A percentile compares a stretch with the other conserved stretches of the same genome.
These are phyloP conservation scores for Penicillium sp. DNA, from an alignment of 2,329 filamentous ascomycete species.

Conservation along the genomic window DNA sequence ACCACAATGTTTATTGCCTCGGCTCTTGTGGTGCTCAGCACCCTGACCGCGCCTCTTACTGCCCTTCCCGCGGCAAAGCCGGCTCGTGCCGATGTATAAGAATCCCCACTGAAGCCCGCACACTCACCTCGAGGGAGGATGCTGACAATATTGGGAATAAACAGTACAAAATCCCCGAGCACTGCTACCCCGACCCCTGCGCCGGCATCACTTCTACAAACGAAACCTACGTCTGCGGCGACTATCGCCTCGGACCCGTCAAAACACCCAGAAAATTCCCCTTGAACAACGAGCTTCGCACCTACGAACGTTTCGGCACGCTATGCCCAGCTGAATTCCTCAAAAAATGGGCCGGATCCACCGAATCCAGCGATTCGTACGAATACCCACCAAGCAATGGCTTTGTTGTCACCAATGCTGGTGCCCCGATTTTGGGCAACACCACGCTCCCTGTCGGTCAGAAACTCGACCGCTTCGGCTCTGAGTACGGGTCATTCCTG, in stretches of 20 bases:
- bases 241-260: slow-evolving; percentile 39
- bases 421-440: slow-evolving; percentile 42
- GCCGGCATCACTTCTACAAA: slow-evolving; percentile 32
- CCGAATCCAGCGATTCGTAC: slow-evolving; percentile 2
- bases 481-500: slow-evolving; percentile 46
- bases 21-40: background rate
- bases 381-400: slow-evolving; percentile 45
- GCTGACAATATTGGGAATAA: background rate
- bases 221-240: slow-evolving; percentile 39
- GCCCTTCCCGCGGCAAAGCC: background rate
- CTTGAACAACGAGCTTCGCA: slow-evolving; percentile 29
- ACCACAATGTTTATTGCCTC: background rate
- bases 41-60: background rate
- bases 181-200: slow-evolving; percentile 28
- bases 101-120: background rate
- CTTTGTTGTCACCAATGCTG: slow-evolving; percentile 39
- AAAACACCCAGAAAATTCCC: slow-evolving; percentile 34
- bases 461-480: slow-evolving; percentile 52
- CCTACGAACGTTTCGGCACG: slow-evolving; percentile 42
- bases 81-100: background rate
- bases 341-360: slow-evolving; percentile 17
- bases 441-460: slow-evolving; percentile 42
- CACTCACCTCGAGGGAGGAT: background rate
- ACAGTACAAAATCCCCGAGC: slow-evolving; percentile 10
- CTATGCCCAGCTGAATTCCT: slow-evolving; percentile 44